Evolutionary conservation across 257 asterid genomes (phyloP).

Genomic region (Solanum arcanum): DNA sequence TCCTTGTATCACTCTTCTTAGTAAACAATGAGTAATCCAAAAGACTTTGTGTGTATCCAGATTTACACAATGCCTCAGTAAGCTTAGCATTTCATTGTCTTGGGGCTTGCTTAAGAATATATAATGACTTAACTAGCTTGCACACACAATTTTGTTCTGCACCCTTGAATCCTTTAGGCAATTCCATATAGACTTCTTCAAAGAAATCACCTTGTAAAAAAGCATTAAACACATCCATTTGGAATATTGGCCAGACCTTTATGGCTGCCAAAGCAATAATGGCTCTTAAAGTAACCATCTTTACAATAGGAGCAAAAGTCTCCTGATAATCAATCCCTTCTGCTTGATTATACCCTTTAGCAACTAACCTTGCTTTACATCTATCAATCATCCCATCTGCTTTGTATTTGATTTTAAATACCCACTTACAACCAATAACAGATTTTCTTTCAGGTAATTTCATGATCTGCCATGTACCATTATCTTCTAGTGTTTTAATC

Average conservation of each 20-base stretch:
- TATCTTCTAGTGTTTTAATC: no score
- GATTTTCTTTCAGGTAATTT: no score
- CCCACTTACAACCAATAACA: no score
- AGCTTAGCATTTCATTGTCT: background rate
- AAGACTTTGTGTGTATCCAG: background rate
- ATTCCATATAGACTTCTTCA: background rate
- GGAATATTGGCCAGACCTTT: background rate
- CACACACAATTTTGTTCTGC: background rate
- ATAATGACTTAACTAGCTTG: background rate
- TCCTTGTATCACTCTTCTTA: background rate
- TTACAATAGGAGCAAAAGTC: no score
- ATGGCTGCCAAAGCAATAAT: no score
- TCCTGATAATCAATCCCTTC: no score
- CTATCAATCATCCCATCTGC: no score
- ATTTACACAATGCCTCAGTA: background rate
- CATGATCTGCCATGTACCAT: no score
- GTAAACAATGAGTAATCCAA: background rate
- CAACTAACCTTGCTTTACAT: no score
- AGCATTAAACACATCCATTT: background rate
- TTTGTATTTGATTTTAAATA: no score
- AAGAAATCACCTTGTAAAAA: background rate
- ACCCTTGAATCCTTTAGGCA: background rate
- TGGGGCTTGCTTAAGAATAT: background rate
- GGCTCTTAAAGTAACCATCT: no score
- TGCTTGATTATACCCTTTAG: no score